These are phyloP conservation scores for Aspergillaceae sp. DNA, from an alignment of 2,329 filamentous ascomycete species.

Conservation along the genomic window DNA sequence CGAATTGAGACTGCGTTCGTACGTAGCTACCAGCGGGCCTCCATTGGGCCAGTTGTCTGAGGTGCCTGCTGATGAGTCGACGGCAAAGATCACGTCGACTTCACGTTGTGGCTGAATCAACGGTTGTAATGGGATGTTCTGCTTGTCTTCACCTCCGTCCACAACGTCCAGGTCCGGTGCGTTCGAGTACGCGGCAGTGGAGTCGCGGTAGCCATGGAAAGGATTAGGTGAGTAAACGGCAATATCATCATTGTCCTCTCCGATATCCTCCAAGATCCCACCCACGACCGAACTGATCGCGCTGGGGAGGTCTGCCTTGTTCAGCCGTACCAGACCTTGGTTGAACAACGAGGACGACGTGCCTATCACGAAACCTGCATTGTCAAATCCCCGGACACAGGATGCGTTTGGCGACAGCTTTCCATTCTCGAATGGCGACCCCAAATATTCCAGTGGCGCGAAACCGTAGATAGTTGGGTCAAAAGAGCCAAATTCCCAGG, in stretches of 20 bases:
- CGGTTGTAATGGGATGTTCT: slow-evolving; percentile 72
- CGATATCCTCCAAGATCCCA: slow-evolving; percentile 48
- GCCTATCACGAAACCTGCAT: slow-evolving; percentile 74
- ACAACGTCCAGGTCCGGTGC: slow-evolving; percentile 57
- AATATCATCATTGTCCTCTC: slow-evolving; percentile 58
- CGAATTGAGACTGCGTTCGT: slow-evolving; percentile 53
- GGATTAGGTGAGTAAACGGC: slow-evolving; percentile 68
- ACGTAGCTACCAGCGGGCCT: slow-evolving; percentile 64
- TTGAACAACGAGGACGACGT: slow-evolving; percentile 84
- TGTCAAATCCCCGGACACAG: slow-evolving; percentile 75
- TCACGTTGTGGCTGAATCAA: slow-evolving; percentile 63
- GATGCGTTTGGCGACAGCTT: slow-evolving; percentile 44
- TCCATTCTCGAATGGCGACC: slow-evolving; percentile 62
- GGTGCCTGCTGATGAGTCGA: slow-evolving; percentile 70
- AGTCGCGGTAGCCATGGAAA: slow-evolving; percentile 58
- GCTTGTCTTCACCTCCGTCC: slow-evolving; percentile 67
- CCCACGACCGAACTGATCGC: slow-evolving; percentile 46
- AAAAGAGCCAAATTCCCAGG: slow-evolving; percentile 69
- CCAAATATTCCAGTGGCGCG: slow-evolving; percentile 60
- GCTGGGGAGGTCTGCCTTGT: slow-evolving; percentile 43
- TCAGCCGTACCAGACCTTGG: slow-evolving; percentile 58
- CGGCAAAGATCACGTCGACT: slow-evolving; percentile 72
- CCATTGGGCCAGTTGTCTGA: slow-evolving; percentile 65
- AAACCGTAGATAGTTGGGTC: slow-evolving; percentile 67
- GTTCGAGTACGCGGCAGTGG: slow-evolving; percentile 50